A percentile compares a stretch with the other conserved stretches of the same genome.
phyloP scores from a whole-genome alignment of 2,329 filamentous ascomycete genomes.

The Colletotrichum eremochloae region DNA sequence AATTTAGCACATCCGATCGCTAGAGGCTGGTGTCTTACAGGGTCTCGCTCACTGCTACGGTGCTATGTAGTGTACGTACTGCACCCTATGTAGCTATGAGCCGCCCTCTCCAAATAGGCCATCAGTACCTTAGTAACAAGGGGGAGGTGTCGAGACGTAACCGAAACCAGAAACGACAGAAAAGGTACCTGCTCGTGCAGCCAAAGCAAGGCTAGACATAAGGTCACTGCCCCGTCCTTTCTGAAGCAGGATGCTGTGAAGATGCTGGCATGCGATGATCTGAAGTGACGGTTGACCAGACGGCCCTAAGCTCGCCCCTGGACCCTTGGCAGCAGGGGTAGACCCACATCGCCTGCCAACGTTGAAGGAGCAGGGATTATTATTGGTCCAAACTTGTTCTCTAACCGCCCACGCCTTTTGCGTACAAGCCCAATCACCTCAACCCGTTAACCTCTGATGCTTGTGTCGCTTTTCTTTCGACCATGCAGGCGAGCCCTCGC shows the following conservation, averaged over 20 bases:
- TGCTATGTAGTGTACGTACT: neutral
- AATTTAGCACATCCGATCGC: neutral
- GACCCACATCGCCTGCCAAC: constrained; percentile 41
- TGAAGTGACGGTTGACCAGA: constrained; percentile 42
- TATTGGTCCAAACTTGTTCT: constrained; percentile 51
- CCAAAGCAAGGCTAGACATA: too few species aligned
- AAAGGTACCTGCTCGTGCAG: constrained; percentile 3
- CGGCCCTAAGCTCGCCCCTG: constrained; percentile 38
- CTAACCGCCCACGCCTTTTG: constrained; percentile 55
- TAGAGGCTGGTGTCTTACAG: constrained; percentile 32
- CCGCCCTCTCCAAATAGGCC: neutral
- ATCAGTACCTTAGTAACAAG: constrained; percentile 17
- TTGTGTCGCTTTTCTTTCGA: constrained; percentile 1
- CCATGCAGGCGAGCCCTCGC: constrained; percentile 39
- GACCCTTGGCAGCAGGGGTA: constrained; percentile 32
- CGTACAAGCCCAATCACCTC: constrained; percentile 48
- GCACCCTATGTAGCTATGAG: neutral
- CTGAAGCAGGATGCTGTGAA: neutral
- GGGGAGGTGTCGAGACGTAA: constrained; percentile 11
- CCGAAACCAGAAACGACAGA: constrained; percentile 6
- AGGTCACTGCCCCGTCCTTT: constrained; percentile 21
- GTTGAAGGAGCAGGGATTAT: constrained; percentile 46
- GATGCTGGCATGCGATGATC: constrained; percentile 31
- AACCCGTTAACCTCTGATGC: constrained; percentile 30
- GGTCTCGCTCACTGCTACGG: constrained; percentile 10